Evolutionary conservation across 257 asterid species (phyloP), one percentile per base, ranked within the genome.

Genomic region (Ligustrum vulgare): DNA sequence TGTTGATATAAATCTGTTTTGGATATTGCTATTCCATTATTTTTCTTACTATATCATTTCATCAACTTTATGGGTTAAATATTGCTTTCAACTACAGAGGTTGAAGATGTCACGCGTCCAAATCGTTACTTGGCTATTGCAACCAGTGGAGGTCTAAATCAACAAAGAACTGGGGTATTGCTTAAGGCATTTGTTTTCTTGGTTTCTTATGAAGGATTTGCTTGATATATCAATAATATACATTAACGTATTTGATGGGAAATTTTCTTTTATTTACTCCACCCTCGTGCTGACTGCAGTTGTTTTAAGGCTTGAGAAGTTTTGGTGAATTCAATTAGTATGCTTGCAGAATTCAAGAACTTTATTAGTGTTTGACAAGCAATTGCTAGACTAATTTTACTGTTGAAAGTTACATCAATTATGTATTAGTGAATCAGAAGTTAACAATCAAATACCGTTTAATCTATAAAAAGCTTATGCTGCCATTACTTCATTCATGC

Each of bases 141-240:
- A 69, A 88, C 98, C 72, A 95, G 99, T 84, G 99, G 99, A 80
- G 99, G 99, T 76, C 84, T 95, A 73, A 95, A 95, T 84, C 98
- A 95, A 84, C 99, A 95, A 85, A 90, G 99, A 82, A 95, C 97
- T 72, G 99, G 99, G 97, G 99, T 93, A 91, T 72, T 80, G 15
- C 11, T 67, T 71, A 43, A 54, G 32, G 35, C 15, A 28, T 39
- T 72, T 35, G 36, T 67, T 49, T 51, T 6, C 58, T 47, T 16
- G 9, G 23, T 36, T 34, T 1, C 28, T 66, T n/a, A 25, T 67
- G 51, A n/a, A 68, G 68, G 63, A 69, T 31, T 39, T 33, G 35
- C 71, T 58, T 54, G n/a, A 33, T 72, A 51, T 80, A 28, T 47
- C 58, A 70, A 54, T 56, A 71, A n/a, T 20, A 56, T 56, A 62